phyloP scores from a whole-genome alignment of 2,329 filamentous ascomycete species.

The Falciphora oryzae region DNA sequence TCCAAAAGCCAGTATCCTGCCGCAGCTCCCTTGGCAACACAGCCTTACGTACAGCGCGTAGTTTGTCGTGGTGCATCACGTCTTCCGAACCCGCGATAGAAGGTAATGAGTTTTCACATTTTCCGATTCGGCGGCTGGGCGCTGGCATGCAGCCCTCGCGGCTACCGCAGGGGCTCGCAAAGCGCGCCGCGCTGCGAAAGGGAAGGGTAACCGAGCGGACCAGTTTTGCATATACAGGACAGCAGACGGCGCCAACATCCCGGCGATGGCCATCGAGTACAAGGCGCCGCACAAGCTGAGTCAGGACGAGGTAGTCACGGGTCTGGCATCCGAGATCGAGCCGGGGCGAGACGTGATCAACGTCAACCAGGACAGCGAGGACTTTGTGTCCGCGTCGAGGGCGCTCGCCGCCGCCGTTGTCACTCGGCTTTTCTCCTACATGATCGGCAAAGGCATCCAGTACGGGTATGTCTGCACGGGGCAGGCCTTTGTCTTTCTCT shows the following conservation, averaged over 20 bases:
- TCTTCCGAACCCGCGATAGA: too few relatives aligned
- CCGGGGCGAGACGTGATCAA: conserved; percentile 27
- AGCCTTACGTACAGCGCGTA: too few relatives aligned
- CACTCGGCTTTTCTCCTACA: conserved; percentile 35
- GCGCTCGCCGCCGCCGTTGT: conserved; percentile 29
- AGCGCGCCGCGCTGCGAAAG: too few relatives aligned
- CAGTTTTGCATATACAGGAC: conserved; percentile 27
- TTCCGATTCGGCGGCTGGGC: too few relatives aligned
- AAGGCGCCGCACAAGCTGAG: conserved; percentile 33
- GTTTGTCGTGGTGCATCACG: too few relatives aligned
- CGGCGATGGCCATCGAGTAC: conserved; percentile 30
- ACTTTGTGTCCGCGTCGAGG: conserved; percentile 24
- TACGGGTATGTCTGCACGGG: conserved; percentile 31
- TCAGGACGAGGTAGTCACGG: conserved; percentile 24
- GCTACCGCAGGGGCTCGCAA: too few relatives aligned
- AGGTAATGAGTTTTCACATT: too few relatives aligned
- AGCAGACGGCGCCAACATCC: conserved; percentile 19
- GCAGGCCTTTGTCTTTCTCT: conserved; percentile 28
- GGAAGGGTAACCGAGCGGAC: conserved; percentile 26
- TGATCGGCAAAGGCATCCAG: conserved; percentile 28
- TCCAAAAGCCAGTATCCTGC: too few relatives aligned
- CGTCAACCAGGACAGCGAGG: conserved; percentile 25
- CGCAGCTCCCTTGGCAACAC: too few relatives aligned
- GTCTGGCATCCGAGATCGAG: conserved; percentile 28
- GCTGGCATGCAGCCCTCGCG: too few relatives aligned